These are phyloP conservation scores for Coleophoma crateriformis DNA, from an alignment of 2,329 filamentous ascomycete species.

Conservation along the genomic window DNA sequence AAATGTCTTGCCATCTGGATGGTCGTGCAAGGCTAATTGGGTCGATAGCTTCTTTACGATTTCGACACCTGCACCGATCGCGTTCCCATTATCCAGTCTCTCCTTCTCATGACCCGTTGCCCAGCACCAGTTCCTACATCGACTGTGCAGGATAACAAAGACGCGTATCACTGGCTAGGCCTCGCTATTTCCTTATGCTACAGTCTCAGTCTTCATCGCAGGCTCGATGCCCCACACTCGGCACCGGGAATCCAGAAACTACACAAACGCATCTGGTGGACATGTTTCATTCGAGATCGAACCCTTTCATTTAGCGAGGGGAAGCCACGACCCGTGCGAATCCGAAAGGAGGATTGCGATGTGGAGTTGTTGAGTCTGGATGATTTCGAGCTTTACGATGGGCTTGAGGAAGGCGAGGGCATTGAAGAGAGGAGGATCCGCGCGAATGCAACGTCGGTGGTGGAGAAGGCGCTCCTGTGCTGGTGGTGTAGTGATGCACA, in stretches of 20 bases:
- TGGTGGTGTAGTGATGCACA: constrained; percentile 6
- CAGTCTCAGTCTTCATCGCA: constrained; percentile 43
- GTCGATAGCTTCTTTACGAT: constrained; percentile 12
- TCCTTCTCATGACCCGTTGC: constrained; percentile 14
- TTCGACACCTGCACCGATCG: constrained; percentile 16
- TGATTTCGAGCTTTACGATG: constrained; percentile 8
- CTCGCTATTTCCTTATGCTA: constrained; percentile 46
- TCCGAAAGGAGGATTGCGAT: constrained; percentile 6
- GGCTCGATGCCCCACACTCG: constrained; percentile 68
- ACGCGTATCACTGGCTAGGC: constrained; percentile 43
- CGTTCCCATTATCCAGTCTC: constrained; percentile 11
- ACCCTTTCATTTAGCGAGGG: constrained; percentile 61
- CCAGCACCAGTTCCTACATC: not conserved
- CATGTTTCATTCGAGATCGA: constrained; percentile 86
- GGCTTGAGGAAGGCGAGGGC: constrained; percentile 1
- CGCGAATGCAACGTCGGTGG: constrained; percentile 1
- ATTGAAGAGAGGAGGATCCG: constrained; percentile 1
- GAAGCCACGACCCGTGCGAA: not conserved
- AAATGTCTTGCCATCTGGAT: not conserved
- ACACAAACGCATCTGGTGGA: constrained; percentile 96
- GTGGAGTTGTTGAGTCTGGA: constrained; percentile 6
- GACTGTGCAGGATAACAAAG: constrained; percentile 31
- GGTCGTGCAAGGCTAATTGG: too few species aligned
- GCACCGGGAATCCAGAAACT: constrained; percentile 65
- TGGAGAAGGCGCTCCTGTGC: constrained; percentile 7